Percentiles rank a stretch among this genome's conserved stretches.
phyloP scores from a whole-genome alignment of 345 rosid species.

The Lenwebbia sp. region DNA sequence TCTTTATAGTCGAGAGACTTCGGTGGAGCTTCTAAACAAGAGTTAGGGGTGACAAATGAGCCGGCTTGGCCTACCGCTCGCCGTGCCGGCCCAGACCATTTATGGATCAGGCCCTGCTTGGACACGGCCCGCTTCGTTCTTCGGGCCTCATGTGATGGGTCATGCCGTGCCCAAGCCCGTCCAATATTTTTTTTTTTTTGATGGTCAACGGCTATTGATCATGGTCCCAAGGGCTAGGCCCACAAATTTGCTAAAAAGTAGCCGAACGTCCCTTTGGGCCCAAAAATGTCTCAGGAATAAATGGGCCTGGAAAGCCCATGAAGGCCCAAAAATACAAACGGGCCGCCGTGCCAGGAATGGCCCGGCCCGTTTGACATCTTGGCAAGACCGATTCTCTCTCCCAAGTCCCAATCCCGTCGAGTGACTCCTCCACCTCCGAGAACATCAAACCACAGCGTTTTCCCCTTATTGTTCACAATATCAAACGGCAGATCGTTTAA shows the following conservation, averaged over 20 bases:
- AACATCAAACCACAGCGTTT: neutral
- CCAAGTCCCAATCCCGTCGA: neutral
- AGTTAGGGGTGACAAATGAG: too few relatives aligned
- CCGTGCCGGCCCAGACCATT: too few relatives aligned
- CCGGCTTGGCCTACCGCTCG: too few relatives aligned
- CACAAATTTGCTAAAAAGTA: neutral
- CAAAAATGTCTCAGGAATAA: neutral
- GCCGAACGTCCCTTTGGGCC: neutral
- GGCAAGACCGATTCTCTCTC: neutral
- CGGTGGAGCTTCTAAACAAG: too few relatives aligned
- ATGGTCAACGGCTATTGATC: neutral
- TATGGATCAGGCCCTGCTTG: too few relatives aligned
- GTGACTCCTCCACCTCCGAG: neutral
- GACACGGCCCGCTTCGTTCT: too few relatives aligned
- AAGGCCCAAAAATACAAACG: neutral
- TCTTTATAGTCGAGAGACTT: too few relatives aligned
- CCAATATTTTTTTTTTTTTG: too few relatives aligned
- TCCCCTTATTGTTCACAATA: neutral
- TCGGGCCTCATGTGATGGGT: too few relatives aligned
- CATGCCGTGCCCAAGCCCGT: too few relatives aligned
- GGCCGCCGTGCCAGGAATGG: neutral
- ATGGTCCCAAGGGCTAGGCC: neutral
- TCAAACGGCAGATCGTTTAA: neutral
- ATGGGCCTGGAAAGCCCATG: neutral
- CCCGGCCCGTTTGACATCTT: neutral